Evolutionary conservation across 306 rosid genomes (phyloP).

Genomic region (Arachis hypogaea): DNA sequence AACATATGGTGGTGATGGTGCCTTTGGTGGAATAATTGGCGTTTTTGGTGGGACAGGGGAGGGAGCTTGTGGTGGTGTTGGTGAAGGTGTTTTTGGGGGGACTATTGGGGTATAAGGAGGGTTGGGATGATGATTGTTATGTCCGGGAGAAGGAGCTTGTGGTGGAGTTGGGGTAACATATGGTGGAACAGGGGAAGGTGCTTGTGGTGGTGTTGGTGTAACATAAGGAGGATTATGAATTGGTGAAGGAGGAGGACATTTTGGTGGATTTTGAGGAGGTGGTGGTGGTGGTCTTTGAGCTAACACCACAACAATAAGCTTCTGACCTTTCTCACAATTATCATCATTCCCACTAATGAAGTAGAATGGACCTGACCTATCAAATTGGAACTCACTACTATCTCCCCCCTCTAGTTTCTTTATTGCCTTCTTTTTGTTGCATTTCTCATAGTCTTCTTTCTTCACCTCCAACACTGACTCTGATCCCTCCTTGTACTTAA

Average conservation of each 20-base stretch:
- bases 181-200: slow-evolving; percentile 19
- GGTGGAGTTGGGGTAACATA: slow-evolving; percentile 17
- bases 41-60: neutral
- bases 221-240: neutral
- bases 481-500: slow-evolving; percentile 68
- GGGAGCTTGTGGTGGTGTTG: too few relatives aligned
- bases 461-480: slow-evolving; percentile 77
- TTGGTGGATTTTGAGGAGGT: neutral
- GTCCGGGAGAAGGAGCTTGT: neutral
- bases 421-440: slow-evolving; percentile 66
- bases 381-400: slow-evolving; percentile 53
- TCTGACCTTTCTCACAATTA: slow-evolving; percentile 76
- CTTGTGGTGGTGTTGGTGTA: slow-evolving; percentile 7
- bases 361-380: slow-evolving; percentile 69
- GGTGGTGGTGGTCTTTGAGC: slow-evolving; percentile 27
- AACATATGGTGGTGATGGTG: slow-evolving; percentile 33
- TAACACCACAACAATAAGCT: slow-evolving; percentile 59
- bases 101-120: too few relatives aligned
- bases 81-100: too few relatives aligned
- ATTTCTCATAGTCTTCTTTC: slow-evolving; percentile 63
- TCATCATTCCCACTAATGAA: slow-evolving; percentile 69
- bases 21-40: slow-evolving; percentile 1
- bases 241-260: slow-evolving; percentile 16
- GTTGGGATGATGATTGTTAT: too few relatives aligned
- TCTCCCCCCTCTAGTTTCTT: slow-evolving; percentile 67